Conservation (phyloP, 805 yeast species). For the Teunomyces tritomae region DNA sequence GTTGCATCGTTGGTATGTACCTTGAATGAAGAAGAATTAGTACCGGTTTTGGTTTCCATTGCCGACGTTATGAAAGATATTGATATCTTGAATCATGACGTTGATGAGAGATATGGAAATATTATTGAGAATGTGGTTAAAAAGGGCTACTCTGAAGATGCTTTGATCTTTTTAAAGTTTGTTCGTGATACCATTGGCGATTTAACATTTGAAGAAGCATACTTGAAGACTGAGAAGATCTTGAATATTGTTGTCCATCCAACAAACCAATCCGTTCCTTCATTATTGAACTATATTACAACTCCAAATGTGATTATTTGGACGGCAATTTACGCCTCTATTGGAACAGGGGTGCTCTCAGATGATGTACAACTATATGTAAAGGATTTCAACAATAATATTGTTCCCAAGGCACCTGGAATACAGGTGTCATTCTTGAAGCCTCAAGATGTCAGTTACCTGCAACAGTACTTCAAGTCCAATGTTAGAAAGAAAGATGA, state of each 20-base stretch:
- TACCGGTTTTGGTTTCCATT: constrained; percentile 40
- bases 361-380: constrained; percentile 56
- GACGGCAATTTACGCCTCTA: constrained; percentile 82
- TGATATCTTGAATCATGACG: constrained; percentile 51
- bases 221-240: constrained; percentile 70
- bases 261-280: constrained; percentile 64
- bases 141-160: constrained; percentile 85
- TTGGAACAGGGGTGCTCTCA: constrained; percentile 67
- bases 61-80: constrained; percentile 42
- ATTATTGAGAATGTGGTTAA: constrained; percentile 72
- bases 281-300: constrained; percentile 80
- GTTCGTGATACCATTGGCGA: constrained; percentile 76
- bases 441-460: constrained; percentile 45
- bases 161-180: constrained; percentile 72
- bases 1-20: constrained; percentile 86
- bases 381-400: constrained; percentile 60
- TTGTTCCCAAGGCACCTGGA: constrained; percentile 49
- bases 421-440: constrained; percentile 41
- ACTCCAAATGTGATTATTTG: constrained; percentile 89
- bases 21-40: constrained; percentile 62
- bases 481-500: constrained; percentile 8
- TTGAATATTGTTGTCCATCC: constrained; percentile 87
- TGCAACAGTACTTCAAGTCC: constrained; percentile 40
- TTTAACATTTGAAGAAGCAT: constrained; percentile 92
- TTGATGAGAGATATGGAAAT: constrained; percentile 60